Conservation (phyloP, 2,329 filamentous ascomycete genomes). For the Exophiala oligosperma region DNA sequence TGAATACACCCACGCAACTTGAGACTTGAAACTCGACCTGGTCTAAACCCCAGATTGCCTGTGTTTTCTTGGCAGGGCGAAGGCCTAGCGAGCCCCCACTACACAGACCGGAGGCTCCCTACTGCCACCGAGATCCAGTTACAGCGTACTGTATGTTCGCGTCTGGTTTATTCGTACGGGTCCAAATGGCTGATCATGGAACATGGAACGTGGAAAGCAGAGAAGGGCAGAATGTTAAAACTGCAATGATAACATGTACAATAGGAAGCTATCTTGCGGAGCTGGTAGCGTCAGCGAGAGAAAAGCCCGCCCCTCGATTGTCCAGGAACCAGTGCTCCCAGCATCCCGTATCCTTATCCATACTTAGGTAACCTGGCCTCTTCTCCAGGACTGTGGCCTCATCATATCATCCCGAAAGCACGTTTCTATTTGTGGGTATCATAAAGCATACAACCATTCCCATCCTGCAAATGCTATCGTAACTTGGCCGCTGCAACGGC, state of each 20-base stretch:
- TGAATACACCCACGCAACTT: no score
- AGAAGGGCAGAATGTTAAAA: neutral
- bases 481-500: slow-evolving; percentile 20
- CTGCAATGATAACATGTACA: neutral
- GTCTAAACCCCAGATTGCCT: neutral
- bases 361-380: neutral
- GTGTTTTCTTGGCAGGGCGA: neutral
- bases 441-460: slow-evolving; percentile 25
- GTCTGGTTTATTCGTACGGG: no score
- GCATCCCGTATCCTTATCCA: neutral
- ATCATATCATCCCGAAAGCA: slow-evolving; percentile 15
- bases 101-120: no score
- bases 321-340: neutral
- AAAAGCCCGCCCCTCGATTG: slow-evolving; percentile 6
- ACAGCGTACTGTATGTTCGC: no score
- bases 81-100: no score
- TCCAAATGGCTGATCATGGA: no score
- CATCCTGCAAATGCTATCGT: slow-evolving; percentile 29
- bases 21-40: neutral
- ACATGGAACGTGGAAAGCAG: no score
- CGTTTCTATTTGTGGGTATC: slow-evolving; percentile 28
- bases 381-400: neutral
- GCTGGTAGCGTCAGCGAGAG: slow-evolving; percentile 13
- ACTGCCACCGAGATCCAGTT: no score
- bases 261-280: slow-evolving; percentile 5